phyloP scores from a whole-genome alignment of 2,329 filamentous ascomycete species.

The Neopestalotiopsis rosae region DNA sequence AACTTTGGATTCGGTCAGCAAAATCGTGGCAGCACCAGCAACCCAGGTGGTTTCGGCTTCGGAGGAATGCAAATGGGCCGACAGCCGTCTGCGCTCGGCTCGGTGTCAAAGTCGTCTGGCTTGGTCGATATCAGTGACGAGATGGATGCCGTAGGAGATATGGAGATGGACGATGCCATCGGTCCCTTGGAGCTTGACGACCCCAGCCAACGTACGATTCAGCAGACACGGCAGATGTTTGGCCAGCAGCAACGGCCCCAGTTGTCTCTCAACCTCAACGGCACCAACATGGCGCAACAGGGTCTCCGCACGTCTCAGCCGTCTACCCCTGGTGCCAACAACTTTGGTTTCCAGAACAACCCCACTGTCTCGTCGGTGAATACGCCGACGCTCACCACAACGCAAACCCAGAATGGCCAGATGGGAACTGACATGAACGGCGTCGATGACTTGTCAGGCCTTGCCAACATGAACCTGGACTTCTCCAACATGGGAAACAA shows the following conservation, averaged over 20 bases:
- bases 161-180: constrained; percentile 93
- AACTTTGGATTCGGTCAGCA: constrained; percentile 35
- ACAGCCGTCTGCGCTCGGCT: constrained; percentile 32
- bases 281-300: constrained; percentile 76
- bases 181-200: constrained; percentile 69
- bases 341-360: constrained; percentile 85
- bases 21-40: constrained; percentile 28
- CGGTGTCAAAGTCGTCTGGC: constrained; percentile 47
- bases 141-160: constrained; percentile 87
- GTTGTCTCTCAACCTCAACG: constrained; percentile 81
- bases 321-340: constrained; percentile 78
- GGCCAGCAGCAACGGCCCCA: constrained; percentile 71
- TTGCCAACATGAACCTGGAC: constrained; percentile 63
- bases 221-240: constrained; percentile 73
- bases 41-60: constrained; percentile 30
- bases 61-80: constrained; percentile 47
- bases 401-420: constrained; percentile 61
- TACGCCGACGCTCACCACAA: constrained; percentile 86
- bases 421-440: constrained; percentile 63
- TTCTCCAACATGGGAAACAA: constrained; percentile 57
- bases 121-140: constrained; percentile 62
- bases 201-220: constrained; percentile 65
- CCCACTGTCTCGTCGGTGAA: constrained; percentile 97
- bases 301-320: constrained; percentile 86
- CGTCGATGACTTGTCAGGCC: constrained; percentile 73